A percentile compares a stretch with the other conserved stretches of the same genome.
These are phyloP conservation scores for Cardiospermum halicacabum DNA, from an alignment of 345 rosid species.

Conservation along the genomic window DNA sequence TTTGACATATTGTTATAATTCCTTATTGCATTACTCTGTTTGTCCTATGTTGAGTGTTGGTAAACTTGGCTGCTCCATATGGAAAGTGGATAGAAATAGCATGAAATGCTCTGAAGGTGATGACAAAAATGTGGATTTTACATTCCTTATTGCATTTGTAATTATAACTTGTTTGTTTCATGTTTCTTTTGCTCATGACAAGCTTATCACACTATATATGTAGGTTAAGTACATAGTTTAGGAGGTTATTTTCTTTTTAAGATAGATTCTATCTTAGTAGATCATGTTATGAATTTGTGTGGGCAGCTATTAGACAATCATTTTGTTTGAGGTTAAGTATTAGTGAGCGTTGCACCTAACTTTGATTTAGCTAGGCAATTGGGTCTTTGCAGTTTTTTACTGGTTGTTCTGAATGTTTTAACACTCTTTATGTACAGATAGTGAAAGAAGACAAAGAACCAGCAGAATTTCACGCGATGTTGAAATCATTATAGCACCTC, in stretches of 20 bases:
- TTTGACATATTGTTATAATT: no score
- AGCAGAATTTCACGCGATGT: slow-evolving; percentile 56
- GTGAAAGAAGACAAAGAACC: slow-evolving; percentile 80
- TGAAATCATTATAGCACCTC: slow-evolving; percentile 39
- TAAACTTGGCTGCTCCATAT: neutral
- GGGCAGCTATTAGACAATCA: neutral
- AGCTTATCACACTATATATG: neutral
- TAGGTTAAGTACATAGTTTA: neutral
- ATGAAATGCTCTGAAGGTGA: neutral
- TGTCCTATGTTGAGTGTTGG: neutral
- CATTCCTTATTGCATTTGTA: neutral
- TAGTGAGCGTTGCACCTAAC: neutral
- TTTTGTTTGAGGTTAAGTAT: neutral
- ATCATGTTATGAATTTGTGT: neutral
- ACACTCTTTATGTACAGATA: slow-evolving; percentile 40
- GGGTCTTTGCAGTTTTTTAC: neutral
- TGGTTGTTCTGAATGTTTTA: slow-evolving; percentile 4
- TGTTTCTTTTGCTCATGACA: neutral
- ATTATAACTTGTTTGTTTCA: neutral
- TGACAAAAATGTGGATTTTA: neutral
- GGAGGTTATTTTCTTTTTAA: neutral
- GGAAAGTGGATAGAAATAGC: neutral
- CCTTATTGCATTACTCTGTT: neutral
- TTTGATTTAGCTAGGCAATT: neutral
- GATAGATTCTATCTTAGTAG: neutral